Evolutionary conservation across 2,329 filamentous ascomycete species (phyloP), one percentile per base, ranked within the genome.

Genomic region (Erysiphe neolycopersici): DNA sequence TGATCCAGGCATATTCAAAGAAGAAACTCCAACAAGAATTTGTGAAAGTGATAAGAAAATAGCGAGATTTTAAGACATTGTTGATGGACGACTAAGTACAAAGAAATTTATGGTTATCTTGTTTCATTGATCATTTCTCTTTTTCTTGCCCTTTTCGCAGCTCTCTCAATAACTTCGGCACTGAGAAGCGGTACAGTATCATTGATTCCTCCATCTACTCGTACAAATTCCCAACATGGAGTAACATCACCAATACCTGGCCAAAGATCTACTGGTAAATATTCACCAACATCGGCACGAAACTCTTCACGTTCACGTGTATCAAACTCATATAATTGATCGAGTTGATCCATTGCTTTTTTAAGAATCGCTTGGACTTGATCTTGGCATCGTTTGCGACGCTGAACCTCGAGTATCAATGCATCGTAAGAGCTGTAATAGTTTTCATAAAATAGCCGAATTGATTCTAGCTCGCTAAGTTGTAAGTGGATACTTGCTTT

Each of bases 261-360:
- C 83, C 84, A 94, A 18, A 94, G 71, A 57, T 94, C 84, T 0
- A 77, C 76, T 0, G 89, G 89, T 11, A 98, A 61, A 56, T 75
- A 92, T 49, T 91, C 82, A 8, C 84, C 85, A 12, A 89, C 76
- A 38, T 92, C 79, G 26, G 76, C 66, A 31, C 79, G 70, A 58
- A 98, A 95, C 0, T 69, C 64, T 49, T 91, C 79, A 33, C 89
- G 68, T 48, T 83, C 74, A 36, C 65, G 65, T 45, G 71, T 64
- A 57, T 98, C 89, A 12, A 72, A 65, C 12, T 80, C 70, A 47
- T 79, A 73, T 10, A 95, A 63, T 54, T 72, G 74, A 46, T 85
- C 75, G 9, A 94, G 67, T 50, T 76, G 77, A 46, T 77, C 73
- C 56, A 76, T 73, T 1, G 87, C 81, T 52, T 85, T 84, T 47